These are phyloP conservation scores for Aspergillus japonicus DNA, from an alignment of 2,329 filamentous ascomycete genomes.

Conservation along the genomic window DNA sequence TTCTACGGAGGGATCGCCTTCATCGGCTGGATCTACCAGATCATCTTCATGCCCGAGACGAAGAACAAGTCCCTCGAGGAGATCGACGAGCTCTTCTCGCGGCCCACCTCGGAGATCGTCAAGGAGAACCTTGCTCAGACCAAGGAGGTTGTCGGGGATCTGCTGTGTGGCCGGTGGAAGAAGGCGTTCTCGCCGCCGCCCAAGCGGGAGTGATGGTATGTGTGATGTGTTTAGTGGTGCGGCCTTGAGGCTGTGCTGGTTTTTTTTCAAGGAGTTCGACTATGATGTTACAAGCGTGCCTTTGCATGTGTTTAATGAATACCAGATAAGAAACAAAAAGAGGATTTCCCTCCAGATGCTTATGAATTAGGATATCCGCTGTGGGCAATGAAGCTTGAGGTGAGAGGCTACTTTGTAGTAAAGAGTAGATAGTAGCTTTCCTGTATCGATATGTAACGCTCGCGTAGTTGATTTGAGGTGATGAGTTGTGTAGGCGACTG, in stretches of 20 bases:
- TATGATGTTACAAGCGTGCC: not conserved
- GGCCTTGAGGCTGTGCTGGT: not conserved
- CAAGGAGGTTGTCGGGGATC: conserved; percentile 46
- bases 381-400: not conserved
- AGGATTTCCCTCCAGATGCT: not conserved
- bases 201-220: conserved; percentile 7
- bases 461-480: no score
- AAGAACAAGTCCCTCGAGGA: conserved; percentile 70
- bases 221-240: not conserved
- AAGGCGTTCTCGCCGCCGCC: conserved; percentile 47
- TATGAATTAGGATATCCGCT: not conserved
- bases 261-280: not conserved
- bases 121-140: conserved; percentile 55
- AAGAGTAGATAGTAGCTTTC: no score
- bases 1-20: conserved; percentile 74
- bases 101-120: conserved; percentile 63
- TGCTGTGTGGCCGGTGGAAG: conserved; percentile 45
- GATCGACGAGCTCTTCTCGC: conserved; percentile 66
- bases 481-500: no score
- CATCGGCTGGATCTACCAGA: conserved; percentile 68
- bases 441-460: no score
- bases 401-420: not conserved
- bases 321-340: not conserved
- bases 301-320: not conserved
- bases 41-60: conserved; percentile 74